Conservation (phyloP, 2,329 filamentous ascomycete species). For the Tolypocladium amazonense region DNA sequence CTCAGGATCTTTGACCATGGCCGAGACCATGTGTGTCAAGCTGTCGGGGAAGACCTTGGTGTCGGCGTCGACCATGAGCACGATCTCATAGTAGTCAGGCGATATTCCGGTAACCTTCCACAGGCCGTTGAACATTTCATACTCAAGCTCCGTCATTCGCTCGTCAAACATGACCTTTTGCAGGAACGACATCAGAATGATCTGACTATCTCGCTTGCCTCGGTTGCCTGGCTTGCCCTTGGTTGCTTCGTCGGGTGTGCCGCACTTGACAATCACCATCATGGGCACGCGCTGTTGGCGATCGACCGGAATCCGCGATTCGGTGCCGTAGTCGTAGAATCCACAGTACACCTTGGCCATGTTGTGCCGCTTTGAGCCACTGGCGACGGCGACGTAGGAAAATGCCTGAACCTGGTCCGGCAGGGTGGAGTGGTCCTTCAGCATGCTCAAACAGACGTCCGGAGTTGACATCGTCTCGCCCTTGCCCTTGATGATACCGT, state of each 20-base stretch:
- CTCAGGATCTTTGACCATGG: conserved; percentile 97
- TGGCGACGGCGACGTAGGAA: conserved; percentile 94
- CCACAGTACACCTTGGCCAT: conserved; percentile 98
- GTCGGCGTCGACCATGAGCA: conserved; percentile 98
- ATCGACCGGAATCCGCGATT: conserved; percentile 67
- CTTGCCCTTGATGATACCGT: conserved; percentile 94
- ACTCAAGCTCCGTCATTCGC: conserved; percentile 98
- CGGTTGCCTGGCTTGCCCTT: conserved; percentile 90
- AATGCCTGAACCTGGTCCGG: conserved; percentile 78
- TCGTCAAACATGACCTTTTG: conserved; percentile 99
- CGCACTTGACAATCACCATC: conserved; percentile 93
- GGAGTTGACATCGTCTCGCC: conserved; percentile 82
- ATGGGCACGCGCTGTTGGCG: conserved; percentile 97
- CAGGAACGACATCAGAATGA: conserved; percentile 97
- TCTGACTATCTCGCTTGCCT: conserved; percentile 97
- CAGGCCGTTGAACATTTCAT: conserved; percentile 98
- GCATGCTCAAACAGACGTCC: conserved; percentile 83
- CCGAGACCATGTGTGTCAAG: conserved; percentile 95
- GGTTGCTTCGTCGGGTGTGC: conserved; percentile 74
- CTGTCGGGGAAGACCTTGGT: conserved; percentile 99
- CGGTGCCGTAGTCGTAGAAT: conserved; percentile 90
- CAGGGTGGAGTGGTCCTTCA: conserved; percentile 77
- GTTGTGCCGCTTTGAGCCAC: conserved; percentile 94
- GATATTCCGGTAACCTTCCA: conserved; percentile 99
- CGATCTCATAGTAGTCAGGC: conserved; percentile 93